phyloP scores from a whole-genome alignment of 2,329 filamentous ascomycete genomes.

The Gnomoniopsis sp. region DNA sequence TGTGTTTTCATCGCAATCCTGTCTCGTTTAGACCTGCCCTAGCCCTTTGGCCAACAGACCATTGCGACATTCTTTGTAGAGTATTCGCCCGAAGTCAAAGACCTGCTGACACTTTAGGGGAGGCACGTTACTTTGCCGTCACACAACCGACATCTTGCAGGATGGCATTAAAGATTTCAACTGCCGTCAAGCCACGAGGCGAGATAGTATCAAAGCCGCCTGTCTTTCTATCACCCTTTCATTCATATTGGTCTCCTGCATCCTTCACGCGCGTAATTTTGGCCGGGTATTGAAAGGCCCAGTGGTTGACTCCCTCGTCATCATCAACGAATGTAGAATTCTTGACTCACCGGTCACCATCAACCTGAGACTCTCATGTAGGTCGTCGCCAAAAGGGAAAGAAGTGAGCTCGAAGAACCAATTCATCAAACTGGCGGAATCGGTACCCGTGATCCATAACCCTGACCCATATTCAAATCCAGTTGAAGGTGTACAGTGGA shows the following conservation, averaged over 20 bases:
- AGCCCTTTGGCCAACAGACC: not conserved
- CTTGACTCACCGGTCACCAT: not conserved
- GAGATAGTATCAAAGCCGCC: not conserved
- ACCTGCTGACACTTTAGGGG: not conserved
- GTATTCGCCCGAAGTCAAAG: not conserved
- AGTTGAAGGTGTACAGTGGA: not conserved
- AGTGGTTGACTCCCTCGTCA: not conserved
- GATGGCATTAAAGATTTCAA: not conserved
- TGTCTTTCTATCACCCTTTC: not conserved
- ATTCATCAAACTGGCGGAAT: too few relatives aligned
- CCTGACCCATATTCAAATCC: not conserved
- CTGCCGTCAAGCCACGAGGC: not conserved
- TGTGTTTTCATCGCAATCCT: not conserved
- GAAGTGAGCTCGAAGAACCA: not conserved
- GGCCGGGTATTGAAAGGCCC: not conserved
- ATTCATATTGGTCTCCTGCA: not conserved
- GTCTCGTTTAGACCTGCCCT: not conserved
- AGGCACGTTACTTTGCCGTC: not conserved
- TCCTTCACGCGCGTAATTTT: not conserved
- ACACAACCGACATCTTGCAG: not conserved
- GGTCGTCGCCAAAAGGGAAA: constrained; percentile 1
- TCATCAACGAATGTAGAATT: not conserved
- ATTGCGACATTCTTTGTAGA: not conserved
- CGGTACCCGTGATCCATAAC: not conserved
- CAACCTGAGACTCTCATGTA: constrained; percentile 11